These are phyloP conservation scores for Arthrocladium fulminans DNA, from an alignment of 2,329 filamentous ascomycete genomes.

Conservation along the genomic window DNA sequence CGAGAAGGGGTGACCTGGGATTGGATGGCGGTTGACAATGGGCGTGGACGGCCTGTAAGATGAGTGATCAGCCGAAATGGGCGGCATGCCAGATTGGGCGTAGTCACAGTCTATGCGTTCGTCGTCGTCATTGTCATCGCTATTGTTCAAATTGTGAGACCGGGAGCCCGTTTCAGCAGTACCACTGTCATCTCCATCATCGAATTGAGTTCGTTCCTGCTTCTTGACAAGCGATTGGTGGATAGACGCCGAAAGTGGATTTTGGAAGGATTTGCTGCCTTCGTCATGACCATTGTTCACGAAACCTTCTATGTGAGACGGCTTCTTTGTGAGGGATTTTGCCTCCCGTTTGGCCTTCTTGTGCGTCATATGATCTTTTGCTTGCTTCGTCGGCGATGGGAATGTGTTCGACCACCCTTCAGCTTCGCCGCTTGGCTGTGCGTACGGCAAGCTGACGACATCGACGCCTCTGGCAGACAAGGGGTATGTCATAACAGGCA, in stretches of 20 bases:
- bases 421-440: background rate
- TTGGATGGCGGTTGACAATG: background rate
- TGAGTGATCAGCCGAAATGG: background rate
- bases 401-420: background rate
- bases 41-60: background rate
- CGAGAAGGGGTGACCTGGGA: no score
- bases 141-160: no score
- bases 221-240: conserved; percentile 1
- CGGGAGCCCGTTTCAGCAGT: background rate
- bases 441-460: background rate
- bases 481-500: no score
- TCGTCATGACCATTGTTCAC: conserved; percentile 28
- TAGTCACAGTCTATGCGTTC: background rate
- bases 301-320: background rate
- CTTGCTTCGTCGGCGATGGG: background rate
- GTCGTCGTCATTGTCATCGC: background rate
- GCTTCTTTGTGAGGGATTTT: background rate
- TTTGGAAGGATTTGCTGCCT: conserved; percentile 22
- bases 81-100: background rate
- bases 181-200: background rate
- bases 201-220: background rate
- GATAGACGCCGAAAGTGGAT: conserved; percentile 27
- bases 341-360: background rate
- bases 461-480: background rate
- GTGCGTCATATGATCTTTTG: background rate